These are phyloP conservation scores for Ustilago vetiveriae DNA, from an alignment of 1,284 basidiomycete species.

Conservation along the genomic window DNA sequence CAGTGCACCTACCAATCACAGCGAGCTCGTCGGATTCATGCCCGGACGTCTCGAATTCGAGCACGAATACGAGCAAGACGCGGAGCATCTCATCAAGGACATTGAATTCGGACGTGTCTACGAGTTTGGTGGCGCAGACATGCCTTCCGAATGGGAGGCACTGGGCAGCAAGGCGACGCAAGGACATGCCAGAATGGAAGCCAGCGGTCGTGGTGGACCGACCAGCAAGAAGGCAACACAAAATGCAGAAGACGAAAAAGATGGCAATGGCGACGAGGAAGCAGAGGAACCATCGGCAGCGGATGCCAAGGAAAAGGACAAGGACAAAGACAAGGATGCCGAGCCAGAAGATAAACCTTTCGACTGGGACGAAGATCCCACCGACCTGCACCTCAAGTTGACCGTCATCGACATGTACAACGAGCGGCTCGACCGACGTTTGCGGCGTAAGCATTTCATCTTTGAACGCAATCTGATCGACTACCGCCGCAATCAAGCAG, in stretches of 20 bases:
- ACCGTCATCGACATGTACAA: constrained; percentile 90
- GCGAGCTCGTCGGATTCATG: constrained; percentile 88
- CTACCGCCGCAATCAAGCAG: constrained; percentile 84
- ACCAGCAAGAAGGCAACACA: constrained; percentile 54
- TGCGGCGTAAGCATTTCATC: constrained; percentile 87
- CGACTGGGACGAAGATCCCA: constrained; percentile 77
- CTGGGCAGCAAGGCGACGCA: constrained; percentile 58
- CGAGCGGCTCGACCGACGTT: constrained; percentile 86
- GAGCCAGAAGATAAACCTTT: constrained; percentile 59
- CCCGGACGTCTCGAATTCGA: constrained; percentile 97
- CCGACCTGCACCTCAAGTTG: constrained; percentile 87
- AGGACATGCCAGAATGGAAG: constrained; percentile 59
- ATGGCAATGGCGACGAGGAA: constrained; percentile 29
- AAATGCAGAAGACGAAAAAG: constrained; percentile 46
- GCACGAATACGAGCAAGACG: constrained; percentile 89
- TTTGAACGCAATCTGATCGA: constrained; percentile 91
- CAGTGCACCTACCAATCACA: constrained; percentile 90
- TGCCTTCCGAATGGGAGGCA: constrained; percentile 61
- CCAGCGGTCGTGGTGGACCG: constrained; percentile 75
- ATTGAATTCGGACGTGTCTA: constrained; percentile 91
- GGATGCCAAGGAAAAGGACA: constrained; percentile 54
- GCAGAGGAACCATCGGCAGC: constrained; percentile 35
- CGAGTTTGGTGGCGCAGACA: constrained; percentile 80
- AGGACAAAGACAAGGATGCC: constrained; percentile 46
- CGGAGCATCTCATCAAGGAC: constrained; percentile 93